Evolutionary conservation across 2,329 filamentous ascomycete species (phyloP), one percentile per base, ranked within the genome.

Genomic region (Tolypocladium endophyticum): DNA sequence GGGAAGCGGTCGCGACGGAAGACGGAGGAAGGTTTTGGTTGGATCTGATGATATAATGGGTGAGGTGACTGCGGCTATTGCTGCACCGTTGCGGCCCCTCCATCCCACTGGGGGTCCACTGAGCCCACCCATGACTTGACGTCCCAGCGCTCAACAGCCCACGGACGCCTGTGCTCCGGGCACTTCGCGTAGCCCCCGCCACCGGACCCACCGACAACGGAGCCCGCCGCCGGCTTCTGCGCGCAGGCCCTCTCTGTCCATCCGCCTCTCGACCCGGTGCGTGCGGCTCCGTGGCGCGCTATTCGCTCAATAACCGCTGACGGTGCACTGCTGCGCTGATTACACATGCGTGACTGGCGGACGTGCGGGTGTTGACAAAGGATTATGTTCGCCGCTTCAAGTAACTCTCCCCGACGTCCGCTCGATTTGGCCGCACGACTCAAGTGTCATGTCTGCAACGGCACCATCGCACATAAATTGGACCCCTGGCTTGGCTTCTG

Each of bases 141-240:
- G n/a, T 5, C 54, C 33, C 35, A 47, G 56, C 23, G 18, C 47
- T 52, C 28, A 9, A 52, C 28, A 5, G 47, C 35, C 16, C 36
- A 53, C 58, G 58, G 58, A 56, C 53, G 54, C 25, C 58, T 56
- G 58, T 59, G 58, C 53, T 59, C 58, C 58, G 58, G 25, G 12
- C 53, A 1, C 12, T n/a, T 33, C 30, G 28, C 30, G 18, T 18
- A 4, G 4, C 20, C 28, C 50, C 56, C 20, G 28, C 56, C 45
- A 36, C 41, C 59, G 50, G 18, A 18, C 35, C 55, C 55, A 45
- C 59, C 59, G 35, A 41, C 55, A 41, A 30, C 58, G 58, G 53
- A 59, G 50, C 38, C 52, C 39, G 39, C 20, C 36, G 43, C 43
- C 43, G 43, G 43, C 11, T 7, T 11, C 12, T 7, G n/a, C n/a